phyloP scores from a whole-genome alignment of 768 basidiomycete genomes.

The Pisolithus tinctorius region DNA sequence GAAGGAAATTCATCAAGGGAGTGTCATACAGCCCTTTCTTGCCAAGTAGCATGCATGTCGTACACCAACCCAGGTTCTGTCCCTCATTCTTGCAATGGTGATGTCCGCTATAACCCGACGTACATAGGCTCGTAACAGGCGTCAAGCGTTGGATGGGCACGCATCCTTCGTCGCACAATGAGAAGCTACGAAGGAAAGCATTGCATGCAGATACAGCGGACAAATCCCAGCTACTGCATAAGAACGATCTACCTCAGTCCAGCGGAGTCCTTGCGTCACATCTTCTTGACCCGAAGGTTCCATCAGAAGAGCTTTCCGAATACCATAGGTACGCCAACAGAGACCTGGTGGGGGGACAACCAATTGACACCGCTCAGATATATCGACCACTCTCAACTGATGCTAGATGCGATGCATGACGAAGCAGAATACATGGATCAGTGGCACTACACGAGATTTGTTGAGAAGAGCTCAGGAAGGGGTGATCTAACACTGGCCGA shows the following conservation, averaged over 20 bases:
- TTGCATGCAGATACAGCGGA: slow-evolving; percentile 19
- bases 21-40: slow-evolving; percentile 73
- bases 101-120: not conserved
- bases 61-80: slow-evolving; percentile 33
- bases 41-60: slow-evolving; percentile 39
- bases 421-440: slow-evolving; percentile 53
- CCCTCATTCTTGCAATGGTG: slow-evolving; percentile 3
- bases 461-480: slow-evolving; percentile 34
- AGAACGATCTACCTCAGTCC: slow-evolving; percentile 30
- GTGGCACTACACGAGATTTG: slow-evolving; percentile 46
- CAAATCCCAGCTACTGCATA: slow-evolving; percentile 23
- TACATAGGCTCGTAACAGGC: slow-evolving; percentile 63
- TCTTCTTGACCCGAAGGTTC: slow-evolving; percentile 56
- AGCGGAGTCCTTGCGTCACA: slow-evolving; percentile 54
- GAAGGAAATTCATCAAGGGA: slow-evolving; percentile 63
- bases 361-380: slow-evolving; percentile 38
- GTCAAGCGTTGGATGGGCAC: slow-evolving; percentile 74
- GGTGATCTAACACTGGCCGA: slow-evolving; percentile 7
- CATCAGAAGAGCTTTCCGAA: slow-evolving; percentile 58
- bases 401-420: slow-evolving; percentile 50
- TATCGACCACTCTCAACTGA: slow-evolving; percentile 66
- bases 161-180: slow-evolving; percentile 34
- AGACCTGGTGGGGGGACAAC: not conserved
- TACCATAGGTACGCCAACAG: slow-evolving; percentile 54
- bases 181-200: slow-evolving; percentile 36